phyloP scores from a whole-genome alignment of 2,329 filamentous ascomycete species.

The Orbilia brochopaga region DNA sequence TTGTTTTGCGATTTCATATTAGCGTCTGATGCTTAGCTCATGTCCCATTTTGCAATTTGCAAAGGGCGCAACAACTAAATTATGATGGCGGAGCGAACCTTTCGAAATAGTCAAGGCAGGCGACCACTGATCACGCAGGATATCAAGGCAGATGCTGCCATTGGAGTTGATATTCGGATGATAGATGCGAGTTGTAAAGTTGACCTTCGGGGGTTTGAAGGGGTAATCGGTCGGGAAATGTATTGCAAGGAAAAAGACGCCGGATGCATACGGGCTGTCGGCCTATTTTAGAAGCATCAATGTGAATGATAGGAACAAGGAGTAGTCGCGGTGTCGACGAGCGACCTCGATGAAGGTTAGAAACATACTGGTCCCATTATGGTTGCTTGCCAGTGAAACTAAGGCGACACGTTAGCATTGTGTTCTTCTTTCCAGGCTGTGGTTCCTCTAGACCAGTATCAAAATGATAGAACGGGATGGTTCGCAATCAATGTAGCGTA shows the following conservation, averaged over 20 bases:
- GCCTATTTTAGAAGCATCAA: conserved; percentile 65
- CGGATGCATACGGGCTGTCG: conserved; percentile 96
- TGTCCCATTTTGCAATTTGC: conserved; percentile 9
- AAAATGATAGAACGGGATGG: not conserved
- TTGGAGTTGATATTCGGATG: conserved; percentile 99
- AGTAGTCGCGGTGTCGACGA: conserved; percentile 46
- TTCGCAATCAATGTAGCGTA: not conserved
- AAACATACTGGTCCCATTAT: conserved; percentile 91
- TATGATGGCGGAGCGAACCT: conserved; percentile 69
- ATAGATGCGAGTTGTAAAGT: conserved; percentile 99
- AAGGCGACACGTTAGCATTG: conserved; percentile 56
- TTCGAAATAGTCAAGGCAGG: conserved; percentile 98
- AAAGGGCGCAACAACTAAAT: not conserved
- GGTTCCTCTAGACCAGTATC: not conserved
- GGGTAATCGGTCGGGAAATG: conserved; percentile 99
- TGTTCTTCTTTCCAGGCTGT: not conserved
- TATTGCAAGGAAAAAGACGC: conserved; percentile 98
- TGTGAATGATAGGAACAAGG: conserved; percentile 24
- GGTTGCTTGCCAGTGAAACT: conserved; percentile 99
- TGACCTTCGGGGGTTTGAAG: conserved; percentile 99
- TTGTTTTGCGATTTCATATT: not conserved
- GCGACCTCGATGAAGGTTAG: conserved; percentile 60
- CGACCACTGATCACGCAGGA: conserved; percentile 98
- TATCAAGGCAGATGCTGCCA: conserved; percentile 98
- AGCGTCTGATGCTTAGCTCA: conserved; percentile 6